These are phyloP conservation scores for Salvia rosmarinus DNA, from an alignment of 257 asterid genomes.

Conservation along the genomic window DNA sequence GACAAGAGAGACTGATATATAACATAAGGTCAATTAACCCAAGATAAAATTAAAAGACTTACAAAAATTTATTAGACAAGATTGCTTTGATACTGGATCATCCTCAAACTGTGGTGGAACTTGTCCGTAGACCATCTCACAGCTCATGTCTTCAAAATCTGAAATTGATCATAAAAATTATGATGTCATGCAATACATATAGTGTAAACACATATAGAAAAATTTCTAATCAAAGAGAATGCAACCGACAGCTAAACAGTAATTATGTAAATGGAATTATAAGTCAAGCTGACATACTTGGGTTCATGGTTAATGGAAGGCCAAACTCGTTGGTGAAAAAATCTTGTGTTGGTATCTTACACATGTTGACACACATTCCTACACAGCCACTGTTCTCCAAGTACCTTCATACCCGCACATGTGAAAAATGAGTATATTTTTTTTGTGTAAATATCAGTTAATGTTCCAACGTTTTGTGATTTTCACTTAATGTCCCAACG, in stretches of 20 bases:
- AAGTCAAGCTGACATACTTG: constrained; percentile 52
- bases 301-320: constrained; percentile 92
- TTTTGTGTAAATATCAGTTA: too few species aligned
- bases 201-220: too few species aligned
- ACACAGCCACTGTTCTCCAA: constrained; percentile 95
- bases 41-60: constrained; percentile 24
- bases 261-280: too few species aligned
- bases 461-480: too few species aligned
- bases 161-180: too few species aligned
- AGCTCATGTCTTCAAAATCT: constrained; percentile 98
- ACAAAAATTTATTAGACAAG: constrained; percentile 74
- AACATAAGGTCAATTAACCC: too few species aligned
- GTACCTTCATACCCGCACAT: too few species aligned
- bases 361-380: constrained; percentile 94
- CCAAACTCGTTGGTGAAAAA: constrained; percentile 96
- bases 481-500: too few species aligned
- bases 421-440: too few species aligned
- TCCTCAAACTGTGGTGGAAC: constrained; percentile 77
- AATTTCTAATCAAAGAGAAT: too few species aligned
- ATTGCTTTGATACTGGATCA: constrained; percentile 76
- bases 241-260: too few species aligned
- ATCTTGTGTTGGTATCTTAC: constrained; percentile 96
- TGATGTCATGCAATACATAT: too few species aligned
- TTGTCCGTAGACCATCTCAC: constrained; percentile 93
- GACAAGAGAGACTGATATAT: not conserved